Base-by-base conservation (phyloP, 1,284 basidiomycete species). In the Grifola frondosa region DNA sequence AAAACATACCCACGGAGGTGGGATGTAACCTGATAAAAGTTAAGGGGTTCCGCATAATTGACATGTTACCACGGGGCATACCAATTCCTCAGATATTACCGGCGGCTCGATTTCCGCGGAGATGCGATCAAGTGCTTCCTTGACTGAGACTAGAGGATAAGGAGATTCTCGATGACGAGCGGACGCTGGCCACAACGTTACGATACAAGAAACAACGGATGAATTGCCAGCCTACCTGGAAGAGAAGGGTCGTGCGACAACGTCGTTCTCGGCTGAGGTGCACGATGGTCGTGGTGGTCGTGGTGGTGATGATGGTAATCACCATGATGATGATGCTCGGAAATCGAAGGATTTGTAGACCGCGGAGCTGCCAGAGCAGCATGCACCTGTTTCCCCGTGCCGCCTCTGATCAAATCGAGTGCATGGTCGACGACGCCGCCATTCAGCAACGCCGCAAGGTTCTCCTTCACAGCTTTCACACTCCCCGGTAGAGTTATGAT, bases 401-500 rank as follows among this genome's bases (percentile, higher is more conserved):
- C 85, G 6, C 91, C 90, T 43, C 68, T 70, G 46, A 90, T 71
- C 9, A 93, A 74, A 35, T 91, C 87, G 36, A 93, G 64, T 0
- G 89, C 88, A 64, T 93, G 90, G 4, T 69, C 63, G 12, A 84
- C 63, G 15, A 89, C 69, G 11, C 76, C 81, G 12, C 60, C 70
- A 7, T 63, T 60, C 5, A 92, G 65, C 23, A 94, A 66, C 2
- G 78, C 76, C 5, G 78, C 74, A 44, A 91, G 58, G 54, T 84
- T 90, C 59, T 94, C 91, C 47, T 73, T 80, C 20, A 92, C 91
- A 2, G 89, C 91, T 56, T 89, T 93, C 17, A 84, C 76, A 52
- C 87, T 90, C 1, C 91, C 91, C 0, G 92, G 92, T 8, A 95
- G 78, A 0, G 88, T 89, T 15, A 88, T 71, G 21, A 95, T 68